Conservation (phyloP, 225 moss, liverwort and hornwort species). For the Physcomitrium patens region DNA sequence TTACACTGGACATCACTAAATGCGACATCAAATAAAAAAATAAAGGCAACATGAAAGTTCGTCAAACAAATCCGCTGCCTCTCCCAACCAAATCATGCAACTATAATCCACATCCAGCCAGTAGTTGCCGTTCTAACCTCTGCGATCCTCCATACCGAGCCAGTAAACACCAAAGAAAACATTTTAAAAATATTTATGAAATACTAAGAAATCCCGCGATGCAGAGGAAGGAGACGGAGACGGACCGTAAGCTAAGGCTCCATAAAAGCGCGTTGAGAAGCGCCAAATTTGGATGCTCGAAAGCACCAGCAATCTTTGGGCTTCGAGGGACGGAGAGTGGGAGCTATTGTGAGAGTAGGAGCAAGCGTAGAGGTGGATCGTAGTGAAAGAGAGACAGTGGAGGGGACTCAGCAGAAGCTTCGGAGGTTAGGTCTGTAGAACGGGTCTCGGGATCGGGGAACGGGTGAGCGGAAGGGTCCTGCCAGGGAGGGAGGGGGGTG, state of each 20-base stretch:
- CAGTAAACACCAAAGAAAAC: not conserved
- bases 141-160: not conserved
- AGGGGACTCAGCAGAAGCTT: too few species aligned
- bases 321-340: not conserved
- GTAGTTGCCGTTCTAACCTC: too few species aligned
- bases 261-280: conserved; percentile 19
- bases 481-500: too few species aligned
- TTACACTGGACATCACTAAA: not conserved
- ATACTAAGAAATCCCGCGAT: not conserved
- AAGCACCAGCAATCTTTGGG: not conserved
- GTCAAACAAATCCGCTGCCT: not conserved
- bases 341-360: not conserved
- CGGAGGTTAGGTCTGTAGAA: too few species aligned
- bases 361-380: too few species aligned
- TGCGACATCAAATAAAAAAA: too few species aligned
- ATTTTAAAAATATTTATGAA: too few species aligned
- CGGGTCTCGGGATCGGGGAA: too few species aligned
- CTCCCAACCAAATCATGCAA: not conserved
- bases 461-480: too few species aligned
- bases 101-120: too few species aligned
- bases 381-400: too few species aligned
- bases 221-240: not conserved
- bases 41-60: too few species aligned
- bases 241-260: conserved; percentile 10
- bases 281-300: conserved; percentile 25